Base-by-base conservation (phyloP, 75 land plant species). In the Larix kaempferi region DNA sequence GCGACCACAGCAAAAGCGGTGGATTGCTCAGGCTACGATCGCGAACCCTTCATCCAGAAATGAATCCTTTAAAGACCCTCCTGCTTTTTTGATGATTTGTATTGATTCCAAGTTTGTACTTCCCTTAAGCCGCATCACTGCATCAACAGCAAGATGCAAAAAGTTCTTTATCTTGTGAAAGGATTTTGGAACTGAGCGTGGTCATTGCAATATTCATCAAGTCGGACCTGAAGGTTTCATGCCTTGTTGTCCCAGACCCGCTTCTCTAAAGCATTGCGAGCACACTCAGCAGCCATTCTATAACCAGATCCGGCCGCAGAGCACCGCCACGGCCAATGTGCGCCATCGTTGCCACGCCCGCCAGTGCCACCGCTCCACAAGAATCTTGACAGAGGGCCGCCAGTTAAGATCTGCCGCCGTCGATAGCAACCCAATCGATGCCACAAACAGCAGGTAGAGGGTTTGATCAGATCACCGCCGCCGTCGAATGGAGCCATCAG, bases 21-120 rank as follows among this genome's bases (percentile, higher is more conserved):
- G n/a, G n/a, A n/a, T n/a, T n/a, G n/a, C n/a, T n/a, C n/a, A n/a
- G n/a, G n/a, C n/a, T n/a, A n/a, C n/a, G n/a, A n/a, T n/a, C n/a
- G n/a, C n/a, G n/a, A n/a, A 96, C 99, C 99, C 99, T 84, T 94
- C 99, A 85, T 96, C 99, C 76, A 96, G 75, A 71, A 92, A 96
- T 74, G 99, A 96, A 81, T 96, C 99, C 72, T 79, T 94, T 66
- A 96, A 77, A 25, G 99, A 92, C 14, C 99, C 99, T 44, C 99
- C 99, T 75, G 93, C 85, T 80, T 96, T 96, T 89, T 96, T 96
- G 49, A 96, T 93, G 54, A 96, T 94, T 74, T 96, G 99, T 69
- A 96, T 96, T 56, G 98, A 73, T 83, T 96, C 99, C 79, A 96
- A 77, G 69, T 96, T 96, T 56, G 88, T 88, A 83, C 99, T 94